These are phyloP conservation scores for Pichia inconspicua DNA, from an alignment of 1,139 yeast genomes.

Conservation along the genomic window DNA sequence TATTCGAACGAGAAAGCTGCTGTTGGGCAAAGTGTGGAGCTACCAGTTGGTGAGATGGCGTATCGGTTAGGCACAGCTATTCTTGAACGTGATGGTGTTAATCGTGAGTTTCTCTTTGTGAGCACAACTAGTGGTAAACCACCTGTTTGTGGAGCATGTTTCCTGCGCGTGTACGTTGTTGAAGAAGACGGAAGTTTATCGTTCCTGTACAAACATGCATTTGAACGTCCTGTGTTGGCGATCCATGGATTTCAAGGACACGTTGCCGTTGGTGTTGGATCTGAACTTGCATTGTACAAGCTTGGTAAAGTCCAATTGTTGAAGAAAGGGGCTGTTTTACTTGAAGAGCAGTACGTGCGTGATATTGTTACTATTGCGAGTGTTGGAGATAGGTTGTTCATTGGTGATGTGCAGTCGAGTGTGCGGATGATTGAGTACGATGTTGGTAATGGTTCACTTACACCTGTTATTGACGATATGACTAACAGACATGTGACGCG, in stretches of 20 bases:
- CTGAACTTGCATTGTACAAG: slow-evolving; percentile 54
- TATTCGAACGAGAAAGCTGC: slow-evolving; percentile 34
- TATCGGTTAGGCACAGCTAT: slow-evolving; percentile 31
- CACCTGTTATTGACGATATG: slow-evolving; percentile 64
- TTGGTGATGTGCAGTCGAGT: slow-evolving; percentile 65
- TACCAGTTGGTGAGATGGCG: slow-evolving; percentile 37
- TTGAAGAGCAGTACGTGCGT: slow-evolving; percentile 25
- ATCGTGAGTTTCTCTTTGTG: slow-evolving; percentile 37
- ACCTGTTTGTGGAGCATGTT: slow-evolving; percentile 26
- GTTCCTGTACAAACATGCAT: slow-evolving; percentile 55
- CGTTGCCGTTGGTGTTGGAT: slow-evolving; percentile 52
- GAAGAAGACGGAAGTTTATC: slow-evolving; percentile 34
- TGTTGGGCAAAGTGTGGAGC: slow-evolving; percentile 35
- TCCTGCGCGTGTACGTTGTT: slow-evolving; percentile 39
- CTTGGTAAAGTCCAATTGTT: slow-evolving; percentile 75
- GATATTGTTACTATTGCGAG: slow-evolving; percentile 46
- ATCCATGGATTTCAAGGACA: slow-evolving; percentile 53
- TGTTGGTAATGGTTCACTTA: slow-evolving; percentile 41
- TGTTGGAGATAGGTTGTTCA: slow-evolving; percentile 52
- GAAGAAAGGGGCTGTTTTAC: slow-evolving; percentile 46
- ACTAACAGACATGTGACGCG: slow-evolving; percentile 61
- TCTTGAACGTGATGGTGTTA: slow-evolving; percentile 29
- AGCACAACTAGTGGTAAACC: slow-evolving; percentile 33
- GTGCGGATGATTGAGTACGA: slow-evolving; percentile 53
- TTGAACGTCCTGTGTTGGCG: slow-evolving; percentile 44